A percentile compares a stretch with the other conserved stretches of the same genome.
Conservation (phyloP, 345 rosid species). For the Eucalyptus globulus region DNA sequence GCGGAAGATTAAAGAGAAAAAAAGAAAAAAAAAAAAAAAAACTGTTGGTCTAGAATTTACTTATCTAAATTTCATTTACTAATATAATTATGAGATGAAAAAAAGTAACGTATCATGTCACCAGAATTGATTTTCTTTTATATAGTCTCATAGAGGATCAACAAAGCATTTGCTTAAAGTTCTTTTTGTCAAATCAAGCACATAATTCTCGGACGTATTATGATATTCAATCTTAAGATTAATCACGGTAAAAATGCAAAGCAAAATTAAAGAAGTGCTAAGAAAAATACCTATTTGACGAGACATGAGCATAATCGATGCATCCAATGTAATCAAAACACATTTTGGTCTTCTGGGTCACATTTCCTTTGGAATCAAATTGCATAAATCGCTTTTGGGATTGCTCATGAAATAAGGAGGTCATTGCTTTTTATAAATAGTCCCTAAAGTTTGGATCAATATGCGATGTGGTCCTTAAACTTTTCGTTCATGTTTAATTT, state of each 20-base stretch:
- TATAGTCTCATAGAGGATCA: background rate
- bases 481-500: too few relatives aligned
- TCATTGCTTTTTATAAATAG: background rate
- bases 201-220: background rate
- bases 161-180: background rate
- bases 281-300: background rate
- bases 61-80: background rate
- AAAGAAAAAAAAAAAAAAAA: background rate
- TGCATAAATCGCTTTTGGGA: background rate
- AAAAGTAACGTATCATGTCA: background rate
- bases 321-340: background rate
- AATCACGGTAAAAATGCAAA: accelerated
- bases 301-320: background rate
- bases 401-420: background rate
- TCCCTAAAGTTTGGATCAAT: accelerated
- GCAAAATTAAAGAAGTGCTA: background rate
- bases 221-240: background rate
- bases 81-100: background rate
- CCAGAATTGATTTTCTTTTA: accelerated
- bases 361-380: background rate
- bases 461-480: accelerated
- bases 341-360: background rate
- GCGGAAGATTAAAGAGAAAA: background rate
- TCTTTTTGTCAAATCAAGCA: background rate
- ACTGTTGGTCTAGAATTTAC: background rate